These are phyloP conservation scores for Cnidoscolus chayamansa DNA, from an alignment of 441 rosid species.

Conservation along the genomic window DNA sequence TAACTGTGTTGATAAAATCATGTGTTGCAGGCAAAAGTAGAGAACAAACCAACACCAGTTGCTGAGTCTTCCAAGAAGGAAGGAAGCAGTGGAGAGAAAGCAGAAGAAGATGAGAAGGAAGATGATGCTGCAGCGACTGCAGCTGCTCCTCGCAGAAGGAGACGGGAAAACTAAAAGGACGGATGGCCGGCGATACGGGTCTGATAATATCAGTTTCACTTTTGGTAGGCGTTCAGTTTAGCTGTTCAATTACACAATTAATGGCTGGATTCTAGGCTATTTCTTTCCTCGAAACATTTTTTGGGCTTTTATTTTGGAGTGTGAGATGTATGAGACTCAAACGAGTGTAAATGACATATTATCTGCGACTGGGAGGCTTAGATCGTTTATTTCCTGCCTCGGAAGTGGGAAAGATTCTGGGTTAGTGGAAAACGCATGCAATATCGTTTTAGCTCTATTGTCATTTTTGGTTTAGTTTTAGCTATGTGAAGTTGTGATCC, in stretches of 20 bases:
- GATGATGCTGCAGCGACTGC: conserved; percentile 26
- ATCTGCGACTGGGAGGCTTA: conserved; percentile 19
- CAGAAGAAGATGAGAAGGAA: conserved; percentile 49
- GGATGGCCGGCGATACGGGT: not conserved
- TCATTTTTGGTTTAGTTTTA: not conserved
- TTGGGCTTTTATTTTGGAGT: conserved; percentile 18
- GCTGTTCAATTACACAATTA: conserved; percentile 19
- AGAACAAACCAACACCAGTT: conserved; percentile 38
- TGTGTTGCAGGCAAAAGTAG: conserved; percentile 40
- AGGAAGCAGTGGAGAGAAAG: conserved; percentile 41
- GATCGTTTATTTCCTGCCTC: conserved; percentile 14
- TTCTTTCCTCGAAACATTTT: not conserved
- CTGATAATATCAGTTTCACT: conserved; percentile 15
- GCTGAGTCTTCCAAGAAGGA: conserved; percentile 47
- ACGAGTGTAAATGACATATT: conserved; percentile 38
- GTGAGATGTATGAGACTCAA: conserved; percentile 11
- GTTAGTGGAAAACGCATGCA: not conserved
- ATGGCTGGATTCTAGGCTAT: conserved; percentile 33
- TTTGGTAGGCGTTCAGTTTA: conserved; percentile 35
- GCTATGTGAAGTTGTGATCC: no score
- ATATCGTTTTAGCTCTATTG: not conserved
- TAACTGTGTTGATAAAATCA: conserved; percentile 3
- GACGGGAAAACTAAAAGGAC: conserved; percentile 52
- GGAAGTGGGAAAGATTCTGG: not conserved
- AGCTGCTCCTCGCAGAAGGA: conserved; percentile 64